Base-by-base conservation (phyloP, 768 basidiomycete genomes). In the Galerina sulciceps region DNA sequence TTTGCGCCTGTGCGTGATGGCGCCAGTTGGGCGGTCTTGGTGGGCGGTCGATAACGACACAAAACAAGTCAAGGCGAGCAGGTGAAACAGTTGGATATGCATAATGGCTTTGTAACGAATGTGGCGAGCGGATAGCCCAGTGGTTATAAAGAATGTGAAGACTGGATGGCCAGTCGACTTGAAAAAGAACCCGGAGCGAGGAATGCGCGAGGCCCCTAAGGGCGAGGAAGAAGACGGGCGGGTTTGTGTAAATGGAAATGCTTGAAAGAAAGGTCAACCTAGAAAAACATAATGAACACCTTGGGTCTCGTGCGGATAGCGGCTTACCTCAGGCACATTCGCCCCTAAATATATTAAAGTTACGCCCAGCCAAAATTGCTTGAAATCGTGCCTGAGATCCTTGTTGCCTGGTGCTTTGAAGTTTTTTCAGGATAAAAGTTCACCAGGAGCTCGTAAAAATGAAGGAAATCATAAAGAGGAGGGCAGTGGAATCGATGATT, bases 401-500 rank as follows among this genome's bases (percentile, higher is more conserved):
- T 31, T n/a, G n/a, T n/a, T n/a, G n/a, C n/a, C n/a, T n/a, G n/a
- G n/a, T n/a, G n/a, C n/a, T 31, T 31, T 31, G 26, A 31, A 8
- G 26, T 31, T 31, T 31, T 31, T 31, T 8, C 26, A 8, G 26
- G 26, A 31, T 31, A 31, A 31, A 31, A 31, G 18, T 50, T 20
- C 49, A 50, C 49, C 49, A 38, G 49, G 49, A 50, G 36, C 34
- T 10, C 34, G 11, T 38, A 34, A 50, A 50, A 38, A 48, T 11
- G 5, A 22, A n/a, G 47, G 31, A 34, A 35, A 26, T 17, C 18
- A 36, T n/a, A 17, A 44, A 26, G 18, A n/a, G 50, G 43, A 44
- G 61, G 58, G 85, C 72, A 23, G 75, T 78, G 53, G 82, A 71
- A 63, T 81, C 83, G 61, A 81, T 79, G 58, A 78, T 67, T 15